Evolutionary conservation across 1,139 yeast species (phyloP).

Genomic region (Pichia sorboxylosa): DNA sequence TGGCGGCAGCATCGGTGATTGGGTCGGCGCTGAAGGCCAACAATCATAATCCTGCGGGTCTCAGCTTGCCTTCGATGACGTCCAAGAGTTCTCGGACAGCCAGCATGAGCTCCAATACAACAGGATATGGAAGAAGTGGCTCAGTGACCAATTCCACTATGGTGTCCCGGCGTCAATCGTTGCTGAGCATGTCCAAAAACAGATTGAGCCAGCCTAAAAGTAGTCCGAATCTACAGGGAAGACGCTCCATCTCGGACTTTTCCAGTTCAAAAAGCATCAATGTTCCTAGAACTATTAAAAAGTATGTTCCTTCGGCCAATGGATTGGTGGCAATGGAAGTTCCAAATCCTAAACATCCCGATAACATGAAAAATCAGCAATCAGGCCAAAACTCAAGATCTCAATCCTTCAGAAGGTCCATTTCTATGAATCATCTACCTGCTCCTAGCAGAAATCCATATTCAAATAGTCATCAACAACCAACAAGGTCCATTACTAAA

Average conservation of each 20-base stretch:
- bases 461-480: too few species aligned
- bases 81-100: slow-evolving; percentile 14
- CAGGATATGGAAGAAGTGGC: background rate
- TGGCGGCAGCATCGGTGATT: slow-evolving; percentile 27
- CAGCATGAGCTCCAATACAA: slow-evolving; percentile 6
- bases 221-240: slow-evolving; percentile 7
- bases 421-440: background rate
- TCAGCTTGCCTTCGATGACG: slow-evolving; percentile 15
- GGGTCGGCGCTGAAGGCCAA: slow-evolving; percentile 24
- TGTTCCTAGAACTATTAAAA: slow-evolving; percentile 26
- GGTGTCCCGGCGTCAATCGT: slow-evolving; percentile 7
- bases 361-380: slow-evolving; percentile 11
- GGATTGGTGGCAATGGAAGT: slow-evolving; percentile 37
- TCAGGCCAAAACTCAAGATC: background rate
- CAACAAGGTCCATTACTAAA: slow-evolving; percentile 6
- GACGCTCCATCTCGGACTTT: slow-evolving; percentile 13
- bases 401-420: background rate
- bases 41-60: slow-evolving; percentile 16
- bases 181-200: slow-evolving; percentile 5
- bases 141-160: background rate
- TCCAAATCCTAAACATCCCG: slow-evolving; percentile 24
- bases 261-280: background rate
- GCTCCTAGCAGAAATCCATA: background rate
- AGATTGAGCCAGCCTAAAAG: slow-evolving; percentile 9
- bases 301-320: slow-evolving; percentile 36